Percentiles rank a stretch among this genome's conserved stretches.
phyloP scores from a whole-genome alignment of 495 filamentous ascomycete species.

The Thozetella sp. region DNA sequence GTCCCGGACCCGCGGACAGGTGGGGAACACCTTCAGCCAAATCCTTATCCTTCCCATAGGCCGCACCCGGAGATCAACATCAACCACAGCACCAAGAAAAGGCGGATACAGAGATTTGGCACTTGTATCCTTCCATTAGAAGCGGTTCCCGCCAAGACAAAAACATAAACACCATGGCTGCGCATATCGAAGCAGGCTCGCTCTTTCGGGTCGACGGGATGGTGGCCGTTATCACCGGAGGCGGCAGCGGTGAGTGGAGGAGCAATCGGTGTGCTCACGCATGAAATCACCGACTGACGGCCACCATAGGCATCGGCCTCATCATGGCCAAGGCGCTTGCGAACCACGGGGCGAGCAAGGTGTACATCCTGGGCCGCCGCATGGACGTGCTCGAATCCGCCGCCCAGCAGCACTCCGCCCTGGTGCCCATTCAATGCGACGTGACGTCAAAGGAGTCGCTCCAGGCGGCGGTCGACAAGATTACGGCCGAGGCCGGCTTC shows the following conservation, averaged over 20 bases:
- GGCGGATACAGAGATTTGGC: too few relatives aligned
- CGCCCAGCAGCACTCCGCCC: slow-evolving; percentile 29
- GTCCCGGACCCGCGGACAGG: too few relatives aligned
- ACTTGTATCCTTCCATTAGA: too few relatives aligned
- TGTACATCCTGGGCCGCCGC: slow-evolving; percentile 71
- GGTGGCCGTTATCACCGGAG: slow-evolving; percentile 58
- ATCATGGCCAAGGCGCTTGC: slow-evolving; percentile 68
- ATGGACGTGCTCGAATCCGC: slow-evolving; percentile 48
- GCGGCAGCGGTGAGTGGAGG: slow-evolving; percentile 48
- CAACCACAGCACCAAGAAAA: too few relatives aligned
- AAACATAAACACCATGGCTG: slow-evolving; percentile 4
- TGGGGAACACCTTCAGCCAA: too few relatives aligned
- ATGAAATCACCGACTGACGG: slow-evolving; percentile 33
- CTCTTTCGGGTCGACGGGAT: slow-evolving; percentile 54
- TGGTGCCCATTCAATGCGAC: slow-evolving; percentile 64
- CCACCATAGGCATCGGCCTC: slow-evolving; percentile 60
- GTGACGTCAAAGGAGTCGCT: slow-evolving; percentile 65
- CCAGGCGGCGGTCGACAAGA: slow-evolving; percentile 53
- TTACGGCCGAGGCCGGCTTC: slow-evolving; percentile 37
- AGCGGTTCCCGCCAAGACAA: too few relatives aligned
- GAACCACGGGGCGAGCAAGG: slow-evolving; percentile 61
- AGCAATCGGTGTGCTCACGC: slow-evolving; percentile 50
- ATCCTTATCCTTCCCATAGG: too few relatives aligned
- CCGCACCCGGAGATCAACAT: too few relatives aligned
- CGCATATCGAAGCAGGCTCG: slow-evolving; percentile 16